phyloP scores from a whole-genome alignment of 2,329 filamentous ascomycete genomes.

The Neocucurbitaria cava region DNA sequence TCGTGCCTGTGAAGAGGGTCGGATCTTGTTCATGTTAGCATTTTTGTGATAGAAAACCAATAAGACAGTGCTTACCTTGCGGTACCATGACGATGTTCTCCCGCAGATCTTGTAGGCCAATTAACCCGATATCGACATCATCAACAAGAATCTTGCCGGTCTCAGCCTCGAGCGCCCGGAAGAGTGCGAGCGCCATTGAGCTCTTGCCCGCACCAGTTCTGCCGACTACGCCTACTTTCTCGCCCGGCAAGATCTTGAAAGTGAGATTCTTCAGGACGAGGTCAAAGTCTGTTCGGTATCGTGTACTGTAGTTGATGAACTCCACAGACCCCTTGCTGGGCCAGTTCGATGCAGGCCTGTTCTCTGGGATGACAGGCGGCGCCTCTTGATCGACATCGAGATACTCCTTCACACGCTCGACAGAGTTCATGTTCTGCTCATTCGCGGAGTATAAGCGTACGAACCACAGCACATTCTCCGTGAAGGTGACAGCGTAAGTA shows the following conservation, averaged over 20 bases:
- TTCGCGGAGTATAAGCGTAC: slow-evolving; percentile 93
- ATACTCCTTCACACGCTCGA: slow-evolving; percentile 97
- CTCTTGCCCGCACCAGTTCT: slow-evolving; percentile 97
- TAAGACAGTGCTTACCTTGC: slow-evolving; percentile 59
- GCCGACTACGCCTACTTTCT: slow-evolving; percentile 96
- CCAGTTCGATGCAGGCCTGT: slow-evolving; percentile 80
- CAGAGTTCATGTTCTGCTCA: slow-evolving; percentile 99
- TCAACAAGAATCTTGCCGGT: slow-evolving; percentile 90
- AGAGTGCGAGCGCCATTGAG: slow-evolving; percentile 89
- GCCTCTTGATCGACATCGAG: slow-evolving; percentile 96
- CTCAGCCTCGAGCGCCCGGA: slow-evolving; percentile 92
- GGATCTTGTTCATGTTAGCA: slow-evolving; percentile 65
- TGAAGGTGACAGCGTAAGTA: slow-evolving; percentile 95
- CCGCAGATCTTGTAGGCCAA: slow-evolving; percentile 91
- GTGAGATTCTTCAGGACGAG: slow-evolving; percentile 82
- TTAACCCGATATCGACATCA: slow-evolving; percentile 84
- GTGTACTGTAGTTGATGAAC: slow-evolving; percentile 86
- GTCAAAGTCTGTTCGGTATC: slow-evolving; percentile 87
- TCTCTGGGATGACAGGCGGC: slow-evolving; percentile 75
- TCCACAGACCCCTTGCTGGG: slow-evolving; percentile 84
- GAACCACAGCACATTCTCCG: slow-evolving; percentile 95
- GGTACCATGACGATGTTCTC: slow-evolving; percentile 97
- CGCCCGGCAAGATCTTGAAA: slow-evolving; percentile 83
- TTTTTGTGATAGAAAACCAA: not conserved
- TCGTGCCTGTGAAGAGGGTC: slow-evolving; percentile 90